Evolutionary conservation across 257 asterid genomes (phyloP).

Genomic region (Solanum medicagineum): DNA sequence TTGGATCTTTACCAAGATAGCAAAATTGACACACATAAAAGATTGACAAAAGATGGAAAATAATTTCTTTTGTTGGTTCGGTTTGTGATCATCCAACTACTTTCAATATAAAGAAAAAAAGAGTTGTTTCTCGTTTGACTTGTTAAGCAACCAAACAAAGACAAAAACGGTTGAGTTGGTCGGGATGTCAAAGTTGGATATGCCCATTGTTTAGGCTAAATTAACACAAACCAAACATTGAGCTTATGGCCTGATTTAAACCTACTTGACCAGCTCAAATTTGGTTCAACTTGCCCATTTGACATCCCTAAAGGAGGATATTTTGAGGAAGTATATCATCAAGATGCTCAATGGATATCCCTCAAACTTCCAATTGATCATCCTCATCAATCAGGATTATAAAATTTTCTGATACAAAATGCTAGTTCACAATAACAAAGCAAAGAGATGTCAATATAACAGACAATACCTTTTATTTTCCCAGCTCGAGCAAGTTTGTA

Average conservation of each 20-base stretch:
- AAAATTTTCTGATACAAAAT: not conserved
- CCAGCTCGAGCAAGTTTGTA: conserved; percentile 99
- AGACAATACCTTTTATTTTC: conserved; percentile 64
- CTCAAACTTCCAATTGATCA: not conserved
- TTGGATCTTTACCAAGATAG: not conserved
- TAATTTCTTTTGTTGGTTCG: not conserved
- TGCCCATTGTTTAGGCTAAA: not conserved
- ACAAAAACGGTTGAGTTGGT: not conserved
- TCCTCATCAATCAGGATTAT: not conserved
- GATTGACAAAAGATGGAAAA: not conserved
- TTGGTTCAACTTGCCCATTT: not conserved
- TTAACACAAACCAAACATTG: not conserved
- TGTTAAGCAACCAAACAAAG: not conserved
- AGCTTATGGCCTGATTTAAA: not conserved
- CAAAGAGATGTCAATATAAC: not conserved
- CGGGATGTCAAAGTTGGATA: not conserved
- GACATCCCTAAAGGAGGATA: not conserved
- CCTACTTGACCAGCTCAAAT: not conserved
- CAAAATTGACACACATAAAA: not conserved
- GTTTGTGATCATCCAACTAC: not conserved
- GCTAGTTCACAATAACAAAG: not conserved
- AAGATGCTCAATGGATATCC: not conserved
- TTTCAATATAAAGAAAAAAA: not conserved
- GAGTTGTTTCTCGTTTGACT: not conserved
- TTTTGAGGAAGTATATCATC: not conserved